Conservation (phyloP, 768 basidiomycete species). For the Tylopilus sp. region DNA sequence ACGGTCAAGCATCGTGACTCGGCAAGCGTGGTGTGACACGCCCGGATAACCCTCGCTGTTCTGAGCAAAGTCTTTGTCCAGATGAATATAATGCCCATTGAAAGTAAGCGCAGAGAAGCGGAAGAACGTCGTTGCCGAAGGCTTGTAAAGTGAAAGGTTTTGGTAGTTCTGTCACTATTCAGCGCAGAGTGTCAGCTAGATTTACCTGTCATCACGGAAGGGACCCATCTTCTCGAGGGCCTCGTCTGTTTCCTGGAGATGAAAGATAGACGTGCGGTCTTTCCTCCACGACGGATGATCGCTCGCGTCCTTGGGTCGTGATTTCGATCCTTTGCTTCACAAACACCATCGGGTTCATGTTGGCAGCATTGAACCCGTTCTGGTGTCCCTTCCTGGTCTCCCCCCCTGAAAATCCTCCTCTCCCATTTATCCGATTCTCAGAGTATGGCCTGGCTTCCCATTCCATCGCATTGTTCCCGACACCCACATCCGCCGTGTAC, state of each 20-base stretch:
- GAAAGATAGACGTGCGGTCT: slow-evolving; percentile 65
- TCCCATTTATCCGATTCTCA: slow-evolving; percentile 60
- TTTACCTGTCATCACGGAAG: neutral
- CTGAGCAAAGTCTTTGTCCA: slow-evolving; percentile 71
- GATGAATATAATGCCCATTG: slow-evolving; percentile 82
- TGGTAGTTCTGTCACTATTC: slow-evolving; percentile 52
- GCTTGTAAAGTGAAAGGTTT: slow-evolving; percentile 56
- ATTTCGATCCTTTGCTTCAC: slow-evolving; percentile 62
- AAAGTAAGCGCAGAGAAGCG: slow-evolving; percentile 85
- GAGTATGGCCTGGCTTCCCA: slow-evolving; percentile 29
- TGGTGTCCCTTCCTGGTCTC: slow-evolving; percentile 48
- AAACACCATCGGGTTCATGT: slow-evolving; percentile 67
- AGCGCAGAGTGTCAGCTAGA: neutral
- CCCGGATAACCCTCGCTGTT: slow-evolving; percentile 71
- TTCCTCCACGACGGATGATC: slow-evolving; percentile 57
- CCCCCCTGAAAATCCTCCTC: too few species aligned
- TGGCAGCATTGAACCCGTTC: slow-evolving; percentile 54
- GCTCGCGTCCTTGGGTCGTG: slow-evolving; percentile 39
- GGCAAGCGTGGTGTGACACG: slow-evolving; percentile 16
- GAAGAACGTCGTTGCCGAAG: slow-evolving; percentile 71
- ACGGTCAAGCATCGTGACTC: slow-evolving; percentile 1
- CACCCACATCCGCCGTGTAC: slow-evolving; percentile 81
- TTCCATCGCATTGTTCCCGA: slow-evolving; percentile 68
- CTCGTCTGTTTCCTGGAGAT: slow-evolving; percentile 28
- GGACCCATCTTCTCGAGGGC: slow-evolving; percentile 41